Conservation (phyloP, 257 asterid species). For the Rubia yunnanensis region DNA sequence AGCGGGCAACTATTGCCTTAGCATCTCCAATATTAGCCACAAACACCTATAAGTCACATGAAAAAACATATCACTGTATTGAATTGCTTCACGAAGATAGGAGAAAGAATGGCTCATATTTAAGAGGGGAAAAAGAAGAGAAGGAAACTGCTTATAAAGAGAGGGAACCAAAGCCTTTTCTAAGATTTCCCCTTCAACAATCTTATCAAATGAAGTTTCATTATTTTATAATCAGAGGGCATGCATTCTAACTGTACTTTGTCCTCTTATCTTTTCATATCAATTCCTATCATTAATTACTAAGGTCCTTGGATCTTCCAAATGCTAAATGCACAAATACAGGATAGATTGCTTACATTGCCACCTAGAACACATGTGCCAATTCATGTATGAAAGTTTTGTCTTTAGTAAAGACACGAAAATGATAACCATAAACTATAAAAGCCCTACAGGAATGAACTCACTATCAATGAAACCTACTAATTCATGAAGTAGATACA, state of each 20-base stretch:
- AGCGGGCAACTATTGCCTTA: conserved; percentile 79
- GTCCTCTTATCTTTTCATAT: neutral
- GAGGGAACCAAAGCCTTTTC: neutral
- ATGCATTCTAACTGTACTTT: neutral
- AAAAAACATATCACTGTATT: neutral
- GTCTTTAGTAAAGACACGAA: neutral
- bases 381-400: neutral
- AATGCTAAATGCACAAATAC: neutral
- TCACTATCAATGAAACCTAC: neutral
- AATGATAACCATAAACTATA: neutral
- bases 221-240: neutral
- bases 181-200: neutral
- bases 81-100: neutral
- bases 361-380: neutral
- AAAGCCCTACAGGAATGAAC: neutral
- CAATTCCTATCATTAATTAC: neutral
- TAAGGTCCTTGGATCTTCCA: neutral
- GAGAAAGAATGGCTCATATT: neutral
- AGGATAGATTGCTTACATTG: neutral
- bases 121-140: neutral
- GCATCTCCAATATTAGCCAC: conserved; percentile 93
- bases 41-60: conserved; percentile 44
- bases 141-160: neutral
- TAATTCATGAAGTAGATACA: neutral
- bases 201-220: neutral